phyloP scores from a whole-genome alignment of 345 rosid species.

The Eucalyptus cloeziana region DNA sequence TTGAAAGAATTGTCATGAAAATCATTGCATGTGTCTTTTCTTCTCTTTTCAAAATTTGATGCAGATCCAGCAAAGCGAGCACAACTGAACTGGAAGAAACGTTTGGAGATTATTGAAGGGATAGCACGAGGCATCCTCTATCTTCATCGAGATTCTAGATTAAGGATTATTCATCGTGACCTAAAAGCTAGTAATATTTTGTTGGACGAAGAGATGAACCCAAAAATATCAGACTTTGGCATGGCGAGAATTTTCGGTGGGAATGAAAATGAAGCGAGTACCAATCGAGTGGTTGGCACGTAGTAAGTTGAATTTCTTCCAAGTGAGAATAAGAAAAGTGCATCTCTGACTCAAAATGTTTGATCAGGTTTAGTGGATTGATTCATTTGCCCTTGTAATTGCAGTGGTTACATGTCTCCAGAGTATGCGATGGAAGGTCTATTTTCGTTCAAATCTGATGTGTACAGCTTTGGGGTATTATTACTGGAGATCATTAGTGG shows the following conservation, averaged over 20 bases:
- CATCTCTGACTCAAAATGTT: neutral
- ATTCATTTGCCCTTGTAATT: neutral
- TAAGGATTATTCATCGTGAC: conserved; percentile 65
- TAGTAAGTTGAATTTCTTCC: conserved; percentile 24
- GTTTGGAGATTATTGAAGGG: conserved; percentile 55
- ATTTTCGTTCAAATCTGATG: conserved; percentile 64
- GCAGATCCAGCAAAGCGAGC: conserved; percentile 33
- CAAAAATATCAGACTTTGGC: conserved; percentile 72
- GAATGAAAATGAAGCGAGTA: conserved; percentile 45
- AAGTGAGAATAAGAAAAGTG: neutral
- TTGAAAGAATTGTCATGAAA: neutral
- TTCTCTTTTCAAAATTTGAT: neutral
- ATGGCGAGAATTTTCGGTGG: conserved; percentile 59
- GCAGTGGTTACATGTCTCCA: conserved; percentile 73
- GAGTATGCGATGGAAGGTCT: conserved; percentile 79
- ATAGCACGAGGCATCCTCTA: conserved; percentile 72
- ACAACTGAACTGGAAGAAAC: conserved; percentile 35
- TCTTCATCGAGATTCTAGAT: conserved; percentile 61
- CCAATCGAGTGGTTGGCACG: conserved; percentile 56
- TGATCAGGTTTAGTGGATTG: neutral
- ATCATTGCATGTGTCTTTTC: neutral
- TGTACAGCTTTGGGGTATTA: conserved; percentile 66
- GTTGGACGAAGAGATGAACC: conserved; percentile 66
- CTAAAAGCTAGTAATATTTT: conserved; percentile 58
- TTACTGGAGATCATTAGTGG: conserved; percentile 55